Conservation (phyloP, 495 filamentous ascomycete species). For the Penicillium turbatum region DNA sequence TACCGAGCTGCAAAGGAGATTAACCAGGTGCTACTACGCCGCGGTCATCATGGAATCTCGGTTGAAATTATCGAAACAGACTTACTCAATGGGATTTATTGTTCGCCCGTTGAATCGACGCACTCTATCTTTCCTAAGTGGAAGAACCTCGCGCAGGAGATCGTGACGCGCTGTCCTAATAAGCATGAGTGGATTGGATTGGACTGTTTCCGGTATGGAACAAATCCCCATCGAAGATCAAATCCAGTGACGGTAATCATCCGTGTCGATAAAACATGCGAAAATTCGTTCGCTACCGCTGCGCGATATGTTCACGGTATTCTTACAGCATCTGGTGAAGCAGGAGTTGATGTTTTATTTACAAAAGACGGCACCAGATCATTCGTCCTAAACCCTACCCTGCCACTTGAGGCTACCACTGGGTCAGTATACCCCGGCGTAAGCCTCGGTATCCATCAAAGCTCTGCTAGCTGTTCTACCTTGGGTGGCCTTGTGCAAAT, state of each 20-base stretch:
- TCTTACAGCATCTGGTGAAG: background rate
- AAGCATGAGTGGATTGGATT: background rate
- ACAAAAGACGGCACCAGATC: background rate
- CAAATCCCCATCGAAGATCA: background rate
- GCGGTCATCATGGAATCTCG: background rate
- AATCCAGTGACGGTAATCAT: background rate
- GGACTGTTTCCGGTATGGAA: background rate
- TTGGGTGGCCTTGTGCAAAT: background rate
- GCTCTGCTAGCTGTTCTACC: background rate
- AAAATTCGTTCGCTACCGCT: background rate
- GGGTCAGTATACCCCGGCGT: background rate
- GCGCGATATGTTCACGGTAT: background rate
- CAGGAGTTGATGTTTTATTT: background rate
- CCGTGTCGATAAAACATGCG: background rate
- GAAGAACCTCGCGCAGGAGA: background rate
- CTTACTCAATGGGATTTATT: background rate
- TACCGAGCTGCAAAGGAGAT: background rate
- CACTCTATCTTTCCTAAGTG: background rate
- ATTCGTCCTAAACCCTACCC: background rate
- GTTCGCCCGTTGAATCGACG: background rate
- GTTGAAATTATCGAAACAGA: background rate
- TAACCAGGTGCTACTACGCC: background rate
- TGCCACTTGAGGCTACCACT: background rate
- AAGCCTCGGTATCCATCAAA: background rate
- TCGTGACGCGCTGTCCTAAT: background rate